Evolutionary conservation across 2,329 filamentous ascomycete species (phyloP).

Genomic region (Fusarium sp.): DNA sequence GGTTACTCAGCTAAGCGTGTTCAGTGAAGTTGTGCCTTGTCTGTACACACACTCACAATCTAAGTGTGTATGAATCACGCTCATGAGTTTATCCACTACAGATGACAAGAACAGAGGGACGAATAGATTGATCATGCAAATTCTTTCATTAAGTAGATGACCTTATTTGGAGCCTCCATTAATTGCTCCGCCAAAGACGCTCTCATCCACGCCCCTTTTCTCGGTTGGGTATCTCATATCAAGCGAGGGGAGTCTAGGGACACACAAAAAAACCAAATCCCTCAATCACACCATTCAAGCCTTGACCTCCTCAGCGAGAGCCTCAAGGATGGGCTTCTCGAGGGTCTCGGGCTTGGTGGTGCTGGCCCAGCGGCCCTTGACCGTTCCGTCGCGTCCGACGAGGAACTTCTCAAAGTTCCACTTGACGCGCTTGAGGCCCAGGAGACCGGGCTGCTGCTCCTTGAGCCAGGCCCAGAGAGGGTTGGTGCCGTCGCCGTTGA

Average conservation of each 20-base stretch:
- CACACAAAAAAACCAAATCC: neutral
- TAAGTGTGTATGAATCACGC: neutral
- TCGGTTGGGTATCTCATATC: conserved; percentile 36
- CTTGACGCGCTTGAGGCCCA: conserved; percentile 93
- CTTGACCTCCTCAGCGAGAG: conserved; percentile 59
- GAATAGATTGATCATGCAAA: neutral
- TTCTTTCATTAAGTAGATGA: neutral
- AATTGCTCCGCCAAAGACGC: neutral
- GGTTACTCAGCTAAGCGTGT: neutral
- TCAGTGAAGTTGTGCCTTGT: no score
- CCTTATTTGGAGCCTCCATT: conserved; percentile 1
- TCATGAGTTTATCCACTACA: neutral
- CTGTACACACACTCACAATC: no score
- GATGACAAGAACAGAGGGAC: neutral
- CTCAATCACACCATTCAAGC: conserved; percentile 5
- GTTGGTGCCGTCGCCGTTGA: conserved; percentile 86
- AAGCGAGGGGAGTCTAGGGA: conserved; percentile 11
- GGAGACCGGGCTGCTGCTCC: conserved; percentile 79
- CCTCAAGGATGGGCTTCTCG: conserved; percentile 80
- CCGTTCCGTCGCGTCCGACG: conserved; percentile 84
- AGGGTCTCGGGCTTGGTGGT: conserved; percentile 86
- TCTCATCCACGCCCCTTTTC: neutral
- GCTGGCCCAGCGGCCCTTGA: conserved; percentile 88
- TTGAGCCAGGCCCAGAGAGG: conserved; percentile 85
- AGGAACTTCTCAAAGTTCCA: conserved; percentile 99